Evolutionary conservation across 768 basidiomycete species (phyloP).

Genomic region (Cystofilobasidium macerans): DNA sequence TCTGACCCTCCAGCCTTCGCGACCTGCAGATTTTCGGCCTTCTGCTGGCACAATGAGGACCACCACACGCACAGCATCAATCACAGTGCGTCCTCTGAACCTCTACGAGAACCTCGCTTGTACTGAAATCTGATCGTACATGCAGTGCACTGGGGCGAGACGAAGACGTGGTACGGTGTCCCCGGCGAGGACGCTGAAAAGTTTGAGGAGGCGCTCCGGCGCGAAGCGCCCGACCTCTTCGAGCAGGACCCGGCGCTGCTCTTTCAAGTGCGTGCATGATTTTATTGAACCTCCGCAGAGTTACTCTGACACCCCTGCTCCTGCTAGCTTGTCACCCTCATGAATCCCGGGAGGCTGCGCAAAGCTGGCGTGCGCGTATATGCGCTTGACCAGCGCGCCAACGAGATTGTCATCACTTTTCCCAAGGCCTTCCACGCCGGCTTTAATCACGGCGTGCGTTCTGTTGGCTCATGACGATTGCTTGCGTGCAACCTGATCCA

Average conservation of each 20-base stretch:
- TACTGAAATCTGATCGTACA: neutral
- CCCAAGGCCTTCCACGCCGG: conserved; percentile 97
- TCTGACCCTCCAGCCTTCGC: no score
- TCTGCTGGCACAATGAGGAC: conserved; percentile 99
- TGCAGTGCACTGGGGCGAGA: conserved; percentile 95
- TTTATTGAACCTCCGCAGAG: neutral
- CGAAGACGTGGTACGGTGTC: conserved; percentile 99
- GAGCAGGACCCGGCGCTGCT: conserved; percentile 94
- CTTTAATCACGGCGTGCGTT: conserved; percentile 90
- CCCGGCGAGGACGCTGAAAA: conserved; percentile 90
- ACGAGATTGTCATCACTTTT: conserved; percentile 95
- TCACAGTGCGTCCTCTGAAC: conserved; percentile 52
- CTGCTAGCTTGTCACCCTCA: conserved; percentile 60
- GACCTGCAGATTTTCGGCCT: conserved; percentile 88
- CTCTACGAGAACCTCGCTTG: neutral
- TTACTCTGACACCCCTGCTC: neutral
- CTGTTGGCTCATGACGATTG: no score
- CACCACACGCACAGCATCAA: conserved; percentile 96
- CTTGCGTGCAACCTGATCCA: no score
- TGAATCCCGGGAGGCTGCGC: conserved; percentile 79
- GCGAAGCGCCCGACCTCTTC: conserved; percentile 93
- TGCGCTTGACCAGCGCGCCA: conserved; percentile 90
- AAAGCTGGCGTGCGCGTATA: conserved; percentile 84
- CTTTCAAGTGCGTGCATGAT: conserved; percentile 73
- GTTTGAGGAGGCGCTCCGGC: conserved; percentile 89